Evolutionary conservation across 305 asterid genomes (phyloP).

Genomic region (Fraxinus paxiana): DNA sequence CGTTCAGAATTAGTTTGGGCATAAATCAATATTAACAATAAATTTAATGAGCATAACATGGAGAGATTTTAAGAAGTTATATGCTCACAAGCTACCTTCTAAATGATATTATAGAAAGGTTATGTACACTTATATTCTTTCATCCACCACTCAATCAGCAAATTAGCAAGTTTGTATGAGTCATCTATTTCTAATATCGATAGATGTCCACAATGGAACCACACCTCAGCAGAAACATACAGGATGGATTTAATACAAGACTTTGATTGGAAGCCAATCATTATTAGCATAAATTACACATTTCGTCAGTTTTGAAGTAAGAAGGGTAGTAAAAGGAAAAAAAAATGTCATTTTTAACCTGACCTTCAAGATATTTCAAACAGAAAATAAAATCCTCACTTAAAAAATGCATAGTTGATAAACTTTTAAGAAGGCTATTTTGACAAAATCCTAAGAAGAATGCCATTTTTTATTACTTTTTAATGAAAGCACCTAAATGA

Average conservation of each 20-base stretch:
- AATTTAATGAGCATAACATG: background rate
- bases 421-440: background rate
- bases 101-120: background rate
- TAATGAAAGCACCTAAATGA: background rate
- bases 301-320: background rate
- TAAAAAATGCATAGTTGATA: background rate
- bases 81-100: background rate
- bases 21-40: background rate
- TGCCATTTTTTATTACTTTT: background rate
- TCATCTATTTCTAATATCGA: background rate
- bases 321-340: background rate
- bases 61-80: background rate
- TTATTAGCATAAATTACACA: background rate
- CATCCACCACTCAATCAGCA: background rate
- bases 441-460: background rate
- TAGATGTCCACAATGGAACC: background rate
- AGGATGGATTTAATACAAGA: background rate
- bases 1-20: background rate
- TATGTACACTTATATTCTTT: background rate
- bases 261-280: background rate
- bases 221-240: background rate
- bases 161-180: background rate
- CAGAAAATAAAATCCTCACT: background rate
- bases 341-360: background rate
- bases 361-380: background rate